Evolutionary conservation across 2,329 filamentous ascomycete species (phyloP), one percentile per base, ranked within the genome.

Genomic region (Myotisia sp.): DNA sequence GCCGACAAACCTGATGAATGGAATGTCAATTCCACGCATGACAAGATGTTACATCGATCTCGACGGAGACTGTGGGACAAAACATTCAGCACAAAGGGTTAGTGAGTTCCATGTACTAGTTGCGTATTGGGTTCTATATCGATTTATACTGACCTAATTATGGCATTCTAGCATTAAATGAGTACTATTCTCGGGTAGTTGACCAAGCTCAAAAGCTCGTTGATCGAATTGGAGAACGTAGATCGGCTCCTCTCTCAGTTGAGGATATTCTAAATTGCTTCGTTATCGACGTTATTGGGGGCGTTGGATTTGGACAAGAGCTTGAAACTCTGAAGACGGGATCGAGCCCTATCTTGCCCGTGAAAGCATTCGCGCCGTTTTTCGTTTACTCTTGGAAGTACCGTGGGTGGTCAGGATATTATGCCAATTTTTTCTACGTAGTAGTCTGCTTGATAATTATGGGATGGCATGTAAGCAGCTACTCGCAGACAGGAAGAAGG

Each of bases 321-420:
- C 8, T 24, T 12, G 12, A 8, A 24, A 24, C 8, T 9, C 22
- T 24, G 22, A 12, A 24, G 22, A 12, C 22, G 8, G n/a, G n/a
- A n/a, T n/a, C n/a, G n/a, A n/a, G n/a, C n/a, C n/a, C n/a, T n/a
- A n/a, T n/a, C n/a, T n/a, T n/a, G n/a, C n/a, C n/a, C n/a, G n/a
- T n/a, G n/a, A n/a, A n/a, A n/a, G n/a, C n/a, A n/a, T n/a, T n/a
- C n/a, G n/a, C n/a, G n/a, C n/a, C n/a, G n/a, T n/a, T n/a, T n/a
- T 24, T 24, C 22, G 12, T 9, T 28, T 28, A 26, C 12, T 20
- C 34, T 22, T 30, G 12, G 12, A 23, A 14, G 21, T 24, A 3
- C 28, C 28, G n/a, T 24, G 20, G 6, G 20, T 36, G 29, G 27
- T 19, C 14, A 21, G 34, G 27, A 36, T 23, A 21, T 22, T 17